phyloP scores from a whole-genome alignment of 2,329 filamentous ascomycete species.

The Aspergillus pseudoglaucus region DNA sequence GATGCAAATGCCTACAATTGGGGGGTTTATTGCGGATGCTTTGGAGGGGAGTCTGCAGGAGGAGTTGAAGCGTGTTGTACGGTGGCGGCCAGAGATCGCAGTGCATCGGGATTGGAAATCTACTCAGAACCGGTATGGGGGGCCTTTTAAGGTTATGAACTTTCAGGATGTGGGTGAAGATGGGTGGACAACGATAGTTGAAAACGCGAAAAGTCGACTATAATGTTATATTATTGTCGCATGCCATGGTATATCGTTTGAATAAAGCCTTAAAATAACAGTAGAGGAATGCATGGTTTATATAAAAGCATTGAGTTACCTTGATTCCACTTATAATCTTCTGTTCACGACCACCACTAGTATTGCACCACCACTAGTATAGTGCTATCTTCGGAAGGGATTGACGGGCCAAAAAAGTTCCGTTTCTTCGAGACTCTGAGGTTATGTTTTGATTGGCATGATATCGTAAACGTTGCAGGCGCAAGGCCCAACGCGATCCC shows the following conservation, averaged over 20 bases:
- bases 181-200: constrained; percentile 32
- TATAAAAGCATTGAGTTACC: too few species aligned
- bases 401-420: too few species aligned
- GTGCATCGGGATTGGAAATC: constrained; percentile 41
- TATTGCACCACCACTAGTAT: too few species aligned
- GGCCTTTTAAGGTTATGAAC: constrained; percentile 44
- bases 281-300: too few species aligned
- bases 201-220: neutral
- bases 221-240: neutral
- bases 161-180: constrained; percentile 35
- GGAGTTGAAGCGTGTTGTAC: constrained; percentile 38
- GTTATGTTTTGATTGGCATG: too few species aligned
- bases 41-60: constrained; percentile 41
- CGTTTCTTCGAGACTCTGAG: too few species aligned
- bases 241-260: neutral
- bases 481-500: constrained; percentile 1
- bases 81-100: constrained; percentile 49
- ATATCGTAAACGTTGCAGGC: neutral
- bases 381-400: too few species aligned
- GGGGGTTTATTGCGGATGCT: constrained; percentile 44
- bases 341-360: too few species aligned
- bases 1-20: constrained; percentile 48
- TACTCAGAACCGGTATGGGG: constrained; percentile 45
- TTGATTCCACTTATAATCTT: too few species aligned
- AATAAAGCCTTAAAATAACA: too few species aligned